Conservation (phyloP, 2,329 filamentous ascomycete genomes). For the Alternaria sp. region DNA sequence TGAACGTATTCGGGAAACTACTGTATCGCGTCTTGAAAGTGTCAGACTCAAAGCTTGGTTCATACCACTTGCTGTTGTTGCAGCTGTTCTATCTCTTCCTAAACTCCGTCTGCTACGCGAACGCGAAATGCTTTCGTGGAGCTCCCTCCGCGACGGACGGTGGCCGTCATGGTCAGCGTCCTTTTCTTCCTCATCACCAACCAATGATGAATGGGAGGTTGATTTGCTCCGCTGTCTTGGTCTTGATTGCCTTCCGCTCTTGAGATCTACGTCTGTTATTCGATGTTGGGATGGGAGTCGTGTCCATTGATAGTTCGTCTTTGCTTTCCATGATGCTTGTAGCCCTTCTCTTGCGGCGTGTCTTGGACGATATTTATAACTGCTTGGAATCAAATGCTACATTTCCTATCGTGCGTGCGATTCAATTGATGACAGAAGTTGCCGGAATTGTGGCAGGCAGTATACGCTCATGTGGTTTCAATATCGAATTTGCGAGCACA, state of each 20-base stretch:
- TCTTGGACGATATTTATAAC: background rate
- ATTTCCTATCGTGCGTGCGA: background rate
- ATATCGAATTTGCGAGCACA: background rate
- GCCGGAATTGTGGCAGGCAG: background rate
- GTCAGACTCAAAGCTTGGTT: slow-evolving; percentile 26
- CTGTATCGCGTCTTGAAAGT: slow-evolving; percentile 41
- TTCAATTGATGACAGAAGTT: background rate
- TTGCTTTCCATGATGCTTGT: background rate
- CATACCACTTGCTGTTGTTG: slow-evolving; percentile 30
- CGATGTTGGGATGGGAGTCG: background rate
- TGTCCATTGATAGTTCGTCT: slow-evolving; percentile 1
- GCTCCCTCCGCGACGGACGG: slow-evolving; percentile 33
- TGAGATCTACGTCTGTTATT: slow-evolving; percentile 15
- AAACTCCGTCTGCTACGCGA: slow-evolving; percentile 30
- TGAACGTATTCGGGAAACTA: slow-evolving; percentile 50
- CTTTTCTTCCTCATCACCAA: slow-evolving; percentile 20
- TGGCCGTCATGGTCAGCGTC: slow-evolving; percentile 38
- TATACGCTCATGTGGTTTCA: background rate
- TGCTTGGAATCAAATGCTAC: background rate
- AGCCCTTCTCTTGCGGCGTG: background rate
- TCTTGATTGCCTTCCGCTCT: slow-evolving; percentile 22
- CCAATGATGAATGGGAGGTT: slow-evolving; percentile 20
- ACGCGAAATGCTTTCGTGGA: slow-evolving; percentile 33
- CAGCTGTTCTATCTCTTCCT: slow-evolving; percentile 20
- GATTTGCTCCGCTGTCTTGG: slow-evolving; percentile 20